Base-by-base conservation (phyloP, 2,329 filamentous ascomycete species). In the Pseudogymnoascus sp. region DNA sequence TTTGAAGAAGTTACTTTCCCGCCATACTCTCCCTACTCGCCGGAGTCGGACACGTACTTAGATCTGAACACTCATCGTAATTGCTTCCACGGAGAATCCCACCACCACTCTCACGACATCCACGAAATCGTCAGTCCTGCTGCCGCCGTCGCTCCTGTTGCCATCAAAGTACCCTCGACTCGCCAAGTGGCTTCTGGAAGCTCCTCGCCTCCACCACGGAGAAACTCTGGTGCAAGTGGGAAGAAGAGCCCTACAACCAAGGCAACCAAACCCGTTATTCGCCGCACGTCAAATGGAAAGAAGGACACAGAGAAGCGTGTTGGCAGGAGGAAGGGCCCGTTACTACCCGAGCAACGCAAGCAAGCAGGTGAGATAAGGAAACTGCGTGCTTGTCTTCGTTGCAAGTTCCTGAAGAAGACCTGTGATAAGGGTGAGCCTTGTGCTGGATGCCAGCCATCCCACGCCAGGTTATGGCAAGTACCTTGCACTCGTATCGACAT, bases 401-500 rank as follows among this genome's bases (percentile, higher is more conserved):
- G 93, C 84, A 97, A 97, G 79, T 97, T 97, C 80, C 82, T 97
- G 75, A 97, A 97, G 84, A 97, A 97, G 84, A 97, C 93, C 58
- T 97, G 93, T 73, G 93, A 97, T 77, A 97, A 95, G 80, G 93
- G 93, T 66, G 92, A 97, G 79, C 93, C 93, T 63, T 97, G 93
- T 76, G 90, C 88, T 70, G 93, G 93, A 58, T 97, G 93, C 79
- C 90, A 96, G 78, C 93, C 93, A 60, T 96, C 92, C 19, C 93
- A 97, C 75, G 93, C 93, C 66, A 88, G 93, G 67, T 82, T 97
- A 60, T 97, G 93, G 93, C 92, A 97, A 78, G 93, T 97, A 49
- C 93, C 93, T 65, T 97, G 93, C 81, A 97, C 93, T 41, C 90
- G 93, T 65, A 96, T 97, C 72, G 93, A 97, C 75, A 97, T 97